phyloP scores from a whole-genome alignment of 1,284 basidiomycete species.

The Apiotrichum brassicae region DNA sequence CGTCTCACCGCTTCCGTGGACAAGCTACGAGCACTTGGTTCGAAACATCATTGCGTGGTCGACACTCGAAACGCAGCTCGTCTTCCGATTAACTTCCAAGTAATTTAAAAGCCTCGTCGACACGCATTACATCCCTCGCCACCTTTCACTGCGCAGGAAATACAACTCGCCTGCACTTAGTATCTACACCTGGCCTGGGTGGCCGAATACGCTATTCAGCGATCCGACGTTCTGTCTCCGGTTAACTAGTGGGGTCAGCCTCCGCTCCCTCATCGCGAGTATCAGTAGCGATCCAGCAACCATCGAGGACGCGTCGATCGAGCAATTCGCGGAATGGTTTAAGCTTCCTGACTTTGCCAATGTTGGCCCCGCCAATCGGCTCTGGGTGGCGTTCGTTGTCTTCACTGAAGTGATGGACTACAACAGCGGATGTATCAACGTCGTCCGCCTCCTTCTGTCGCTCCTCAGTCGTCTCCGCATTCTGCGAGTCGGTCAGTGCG shows the following conservation, averaged over 20 bases:
- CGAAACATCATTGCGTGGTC: slow-evolving; percentile 4
- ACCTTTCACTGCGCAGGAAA: neutral
- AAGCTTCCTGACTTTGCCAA: no score
- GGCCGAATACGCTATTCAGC: neutral
- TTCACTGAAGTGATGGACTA: neutral
- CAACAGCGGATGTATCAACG: neutral
- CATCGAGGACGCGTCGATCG: no score
- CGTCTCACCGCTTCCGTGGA: neutral
- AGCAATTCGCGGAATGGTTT: no score
- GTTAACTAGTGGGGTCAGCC: no score
- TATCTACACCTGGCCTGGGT: neutral
- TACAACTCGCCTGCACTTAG: neutral
- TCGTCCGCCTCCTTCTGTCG: neutral
- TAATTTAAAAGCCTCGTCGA: slow-evolving; percentile 1
- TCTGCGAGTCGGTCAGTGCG: neutral
- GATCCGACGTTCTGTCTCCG: no score
- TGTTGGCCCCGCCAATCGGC: no score
- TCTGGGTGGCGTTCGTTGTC: neutral
- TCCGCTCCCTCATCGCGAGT: no score
- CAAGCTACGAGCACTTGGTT: slow-evolving; percentile 8
- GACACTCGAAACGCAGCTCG: neutral
- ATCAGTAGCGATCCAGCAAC: no score
- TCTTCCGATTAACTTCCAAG: slow-evolving; percentile 1
- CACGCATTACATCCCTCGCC: neutral
- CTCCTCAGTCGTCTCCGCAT: neutral